Percentiles rank a stretch among this genome's conserved stretches.
Conservation (phyloP, 108 stramenopile species). For the Cyclotella atomus region DNA sequence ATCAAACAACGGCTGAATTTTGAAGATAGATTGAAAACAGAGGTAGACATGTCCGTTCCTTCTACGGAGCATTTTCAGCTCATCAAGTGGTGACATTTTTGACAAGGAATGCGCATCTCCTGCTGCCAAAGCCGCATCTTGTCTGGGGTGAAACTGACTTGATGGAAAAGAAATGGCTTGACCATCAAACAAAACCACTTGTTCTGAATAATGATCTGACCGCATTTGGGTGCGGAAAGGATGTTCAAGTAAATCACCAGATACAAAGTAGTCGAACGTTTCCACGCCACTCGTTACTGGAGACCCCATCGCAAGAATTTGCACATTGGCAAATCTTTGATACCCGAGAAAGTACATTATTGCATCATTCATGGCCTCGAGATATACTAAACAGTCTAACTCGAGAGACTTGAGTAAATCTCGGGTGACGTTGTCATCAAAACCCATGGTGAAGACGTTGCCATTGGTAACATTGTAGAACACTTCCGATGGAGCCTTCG, state of each 20-base stretch:
- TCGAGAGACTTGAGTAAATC: conserved; percentile 27
- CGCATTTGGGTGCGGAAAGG: conserved; percentile 33
- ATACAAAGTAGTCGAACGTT: conserved; percentile 50
- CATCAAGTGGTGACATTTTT: conserved; percentile 16
- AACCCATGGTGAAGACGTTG: conserved; percentile 25
- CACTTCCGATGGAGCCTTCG: conserved; percentile 8
- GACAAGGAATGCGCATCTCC: conserved; percentile 26
- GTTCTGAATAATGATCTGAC: conserved; percentile 63
- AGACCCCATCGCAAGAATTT: conserved; percentile 47
- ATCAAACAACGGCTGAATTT: conserved; percentile 74
- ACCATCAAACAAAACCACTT: conserved; percentile 68
- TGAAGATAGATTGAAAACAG: conserved; percentile 70
- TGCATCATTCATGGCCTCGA: conserved; percentile 45
- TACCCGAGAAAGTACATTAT: conserved; percentile 41
- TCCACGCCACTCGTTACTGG: conserved; percentile 37
- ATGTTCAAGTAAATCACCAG: conserved; percentile 45
- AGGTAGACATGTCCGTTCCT: conserved; percentile 42
- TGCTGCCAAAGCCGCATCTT: conserved; percentile 26
- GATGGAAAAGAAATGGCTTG: conserved; percentile 47
- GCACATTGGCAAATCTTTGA: conserved; percentile 40
- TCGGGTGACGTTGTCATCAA: conserved; percentile 17
- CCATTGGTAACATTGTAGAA: conserved; percentile 20
- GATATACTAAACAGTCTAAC: conserved; percentile 46
- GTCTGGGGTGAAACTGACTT: conserved; percentile 17
- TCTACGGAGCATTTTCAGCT: conserved; percentile 18